These are phyloP conservation scores for Pseudopithomyces maydicus DNA, from an alignment of 2,329 filamentous ascomycete genomes.

Conservation along the genomic window DNA sequence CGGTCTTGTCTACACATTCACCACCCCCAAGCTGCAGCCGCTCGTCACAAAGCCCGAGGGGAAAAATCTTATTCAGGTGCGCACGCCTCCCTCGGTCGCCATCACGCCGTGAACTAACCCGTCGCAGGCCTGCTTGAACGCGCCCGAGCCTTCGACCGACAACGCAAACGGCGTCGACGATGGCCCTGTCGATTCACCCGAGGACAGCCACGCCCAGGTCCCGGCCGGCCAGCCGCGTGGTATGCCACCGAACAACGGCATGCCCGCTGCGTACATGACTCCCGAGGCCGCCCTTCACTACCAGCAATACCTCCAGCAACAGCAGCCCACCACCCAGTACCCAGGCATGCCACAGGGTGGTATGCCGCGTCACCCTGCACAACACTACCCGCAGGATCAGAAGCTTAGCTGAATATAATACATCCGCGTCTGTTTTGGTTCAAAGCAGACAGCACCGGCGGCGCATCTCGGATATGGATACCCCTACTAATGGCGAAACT, in stretches of 20 bases:
- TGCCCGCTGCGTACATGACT: slow-evolving; percentile 68
- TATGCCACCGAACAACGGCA: slow-evolving; percentile 70
- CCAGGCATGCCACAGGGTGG: slow-evolving; percentile 75
- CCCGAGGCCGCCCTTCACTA: slow-evolving; percentile 77
- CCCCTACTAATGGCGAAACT: slow-evolving; percentile 46
- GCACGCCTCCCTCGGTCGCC: slow-evolving; percentile 29
- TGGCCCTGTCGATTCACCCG: slow-evolving; percentile 77
- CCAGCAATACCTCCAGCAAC: slow-evolving; percentile 77
- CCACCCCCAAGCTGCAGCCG: slow-evolving; percentile 96
- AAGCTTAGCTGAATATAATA: slow-evolving; percentile 44
- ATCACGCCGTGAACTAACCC: slow-evolving; percentile 40
- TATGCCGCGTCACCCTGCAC: slow-evolving; percentile 65
- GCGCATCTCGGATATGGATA: slow-evolving; percentile 46
- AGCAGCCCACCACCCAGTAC: slow-evolving; percentile 69
- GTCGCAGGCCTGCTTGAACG: slow-evolving; percentile 89
- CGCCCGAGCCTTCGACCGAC: slow-evolving; percentile 83
- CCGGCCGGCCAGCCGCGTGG: slow-evolving; percentile 71
- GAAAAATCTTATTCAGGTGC: slow-evolving; percentile 98
- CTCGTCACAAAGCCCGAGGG: slow-evolving; percentile 98
- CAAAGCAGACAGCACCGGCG: slow-evolving; percentile 35
- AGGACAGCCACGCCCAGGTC: slow-evolving; percentile 82
- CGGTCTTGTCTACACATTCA: slow-evolving; percentile 96
- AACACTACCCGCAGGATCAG: slow-evolving; percentile 73
- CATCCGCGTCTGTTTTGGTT: slow-evolving; percentile 28
- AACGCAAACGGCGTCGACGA: slow-evolving; percentile 67